phyloP scores from a whole-genome alignment of 2,329 filamentous ascomycete genomes.

The Aspergillus intermedius region DNA sequence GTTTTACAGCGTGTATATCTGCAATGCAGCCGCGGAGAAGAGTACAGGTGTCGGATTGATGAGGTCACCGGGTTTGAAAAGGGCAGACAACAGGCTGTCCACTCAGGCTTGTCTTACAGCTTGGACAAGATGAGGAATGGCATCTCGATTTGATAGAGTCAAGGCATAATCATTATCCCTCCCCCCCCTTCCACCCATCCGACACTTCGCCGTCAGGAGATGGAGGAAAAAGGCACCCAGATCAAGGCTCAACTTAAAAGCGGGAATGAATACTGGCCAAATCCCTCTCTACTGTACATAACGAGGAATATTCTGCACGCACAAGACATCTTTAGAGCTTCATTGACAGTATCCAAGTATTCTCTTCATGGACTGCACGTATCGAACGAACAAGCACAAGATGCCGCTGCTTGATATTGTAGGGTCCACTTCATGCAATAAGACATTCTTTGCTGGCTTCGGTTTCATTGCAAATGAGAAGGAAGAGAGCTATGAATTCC shows the following conservation, averaged over 20 bases:
- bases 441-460: neutral
- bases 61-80: neutral
- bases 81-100: neutral
- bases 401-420: neutral
- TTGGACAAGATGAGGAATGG: neutral
- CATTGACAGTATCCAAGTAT: neutral
- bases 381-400: neutral
- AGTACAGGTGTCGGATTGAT: neutral
- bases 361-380: neutral
- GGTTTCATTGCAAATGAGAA: neutral
- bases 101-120: neutral
- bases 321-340: neutral
- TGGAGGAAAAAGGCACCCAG: neutral
- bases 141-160: neutral
- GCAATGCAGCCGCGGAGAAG: neutral
- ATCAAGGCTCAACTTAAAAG: neutral
- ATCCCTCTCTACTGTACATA: neutral
- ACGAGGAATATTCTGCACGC: neutral
- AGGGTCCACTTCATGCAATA: neutral
- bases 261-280: neutral
- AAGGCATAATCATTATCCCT: conserved; percentile 1
- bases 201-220: neutral
- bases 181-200: neutral
- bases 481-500: neutral
- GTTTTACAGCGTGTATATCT: neutral